Evolutionary conservation across 2,329 filamentous ascomycete species (phyloP), one percentile per base, ranked within the genome.

Genomic region (Phymatotrichopsis omnivora): DNA sequence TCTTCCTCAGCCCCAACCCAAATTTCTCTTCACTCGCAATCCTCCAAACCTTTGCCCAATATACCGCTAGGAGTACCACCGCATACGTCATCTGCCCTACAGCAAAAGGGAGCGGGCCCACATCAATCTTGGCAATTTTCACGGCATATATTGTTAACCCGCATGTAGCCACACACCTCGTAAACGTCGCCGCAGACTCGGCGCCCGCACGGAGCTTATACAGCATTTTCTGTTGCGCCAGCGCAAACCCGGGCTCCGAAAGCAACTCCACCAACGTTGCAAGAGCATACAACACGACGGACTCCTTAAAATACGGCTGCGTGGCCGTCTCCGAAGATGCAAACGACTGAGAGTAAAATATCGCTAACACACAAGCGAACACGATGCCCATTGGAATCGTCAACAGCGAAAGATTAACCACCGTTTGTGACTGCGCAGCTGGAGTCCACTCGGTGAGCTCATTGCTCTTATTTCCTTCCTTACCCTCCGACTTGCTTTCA

Each of bases 381-480:
- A 75, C 64, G 8, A 78, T 56, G 1, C 87, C 87, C 1, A 89
- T 68, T 0, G 70, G 61, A 11, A 93, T 69, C 17, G 85, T 76
- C 17, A 96, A 65, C 62, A 93, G 93, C 1, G 86, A 83, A 29
- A 94, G 70, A 60, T 98, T 98, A 64, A 96, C 75, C 32, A 89
- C 79, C 2, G 82, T 53, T 23, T 53, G 42, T 1, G 49, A 63
- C 57, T 29, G 70, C 55, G 50, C 60, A 40, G 43, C 55, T 39
- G 28, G 52, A 37, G 54, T 57, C 27, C 53, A 54, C 27, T 52
- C 61, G 54, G 52, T 53, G 45, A 57, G 52, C 28, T 28, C 54
- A 44, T 34, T 20, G 10, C 39, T 49, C 36, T 49, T 39, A 7
- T 47, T 40, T 30, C 46, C 44, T 37, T 55, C 42, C 12, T 56